Base-by-base conservation (phyloP, 306 rosid species). In the Cyamopsis tetragonoloba region DNA sequence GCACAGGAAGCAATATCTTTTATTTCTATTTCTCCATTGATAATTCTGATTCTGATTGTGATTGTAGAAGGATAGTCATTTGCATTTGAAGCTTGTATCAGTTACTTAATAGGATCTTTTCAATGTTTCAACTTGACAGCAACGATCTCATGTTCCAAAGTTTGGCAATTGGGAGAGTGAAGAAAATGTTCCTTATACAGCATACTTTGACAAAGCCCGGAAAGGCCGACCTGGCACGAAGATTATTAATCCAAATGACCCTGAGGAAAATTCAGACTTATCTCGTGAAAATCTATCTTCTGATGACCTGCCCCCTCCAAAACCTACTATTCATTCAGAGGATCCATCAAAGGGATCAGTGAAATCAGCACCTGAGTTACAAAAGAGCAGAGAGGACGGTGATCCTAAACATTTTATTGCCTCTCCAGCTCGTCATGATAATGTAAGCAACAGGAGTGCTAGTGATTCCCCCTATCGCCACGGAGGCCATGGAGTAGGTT, bases 151-250 rank as follows among this genome's bases (percentile, higher is more conserved):
- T 64, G 95, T 88, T 28, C 95, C 95, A n/a, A 78, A 80, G 55
- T 84, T 84, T 72, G 97, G 95, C 43, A 82, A 84, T 57, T 83
- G 87, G 95, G 92, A 86, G 61, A 79, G 56, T 46, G 90, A 81
- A 66, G 89, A 81, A 14, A 79, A 79, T 71, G 97, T 86, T 75
- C 95, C 91, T 24, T 88, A 91, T 78, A 82, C 88, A 17, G 92
- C 80, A 54, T 84, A 80, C 72, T 88, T 83, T 59, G 89, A 88
- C 48, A 86, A 86, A 84, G 96, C 89, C 11, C 82, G 87, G 4
- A 81, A 88, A 73, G 92, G 77, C 24, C 81, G 90, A 68, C 55
- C 79, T 12, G 91, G 91, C 24, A 59, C 66, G 54, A 83, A 77
- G 78, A 82, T 84, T 60, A 79, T 72, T 13, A 88, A 88, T 57